Percentiles rank a stretch among this genome's conserved stretches.
Evolutionary conservation across 2,329 filamentous ascomycete genomes (phyloP).

Genomic region (Ophiognomonia clavigignenti-juglandacearum): DNA sequence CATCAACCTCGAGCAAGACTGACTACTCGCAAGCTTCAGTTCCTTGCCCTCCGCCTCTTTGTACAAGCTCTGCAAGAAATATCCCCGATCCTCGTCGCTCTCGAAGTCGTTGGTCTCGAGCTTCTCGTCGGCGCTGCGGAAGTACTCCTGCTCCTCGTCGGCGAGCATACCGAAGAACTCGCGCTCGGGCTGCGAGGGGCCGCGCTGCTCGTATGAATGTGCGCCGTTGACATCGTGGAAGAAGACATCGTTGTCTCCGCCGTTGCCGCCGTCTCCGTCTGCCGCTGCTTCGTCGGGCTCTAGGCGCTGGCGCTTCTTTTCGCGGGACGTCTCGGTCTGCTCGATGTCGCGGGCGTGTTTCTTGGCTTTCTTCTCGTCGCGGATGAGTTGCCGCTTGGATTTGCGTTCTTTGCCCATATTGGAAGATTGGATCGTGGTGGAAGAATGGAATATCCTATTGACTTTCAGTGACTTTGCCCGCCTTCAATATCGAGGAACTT

Average conservation of each 20-base stretch:
- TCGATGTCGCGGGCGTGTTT: conserved; percentile 25
- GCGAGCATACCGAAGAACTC: conserved; percentile 92
- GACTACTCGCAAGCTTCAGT: conserved; percentile 90
- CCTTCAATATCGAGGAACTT: background rate
- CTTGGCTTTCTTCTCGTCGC: conserved; percentile 33
- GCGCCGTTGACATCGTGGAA: conserved; percentile 1
- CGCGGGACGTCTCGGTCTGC: conserved; percentile 21
- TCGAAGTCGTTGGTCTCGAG: conserved; percentile 87
- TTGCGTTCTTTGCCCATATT: conserved; percentile 30
- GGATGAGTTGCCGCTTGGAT: conserved; percentile 31
- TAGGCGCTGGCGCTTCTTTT: conserved; percentile 23
- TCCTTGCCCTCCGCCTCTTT: conserved; percentile 87
- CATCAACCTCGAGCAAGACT: conserved; percentile 90
- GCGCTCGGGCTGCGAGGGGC: conserved; percentile 40
- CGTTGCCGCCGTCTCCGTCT: conserved; percentile 11
- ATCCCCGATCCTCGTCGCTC: conserved; percentile 63
- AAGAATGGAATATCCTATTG: background rate
- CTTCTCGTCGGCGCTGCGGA: conserved; percentile 81
- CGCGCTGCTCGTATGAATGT: background rate
- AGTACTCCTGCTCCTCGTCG: conserved; percentile 93
- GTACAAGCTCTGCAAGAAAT: conserved; percentile 79
- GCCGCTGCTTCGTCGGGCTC: conserved; percentile 11
- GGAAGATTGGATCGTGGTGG: background rate
- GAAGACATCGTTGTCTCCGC: conserved; percentile 2
- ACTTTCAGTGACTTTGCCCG: background rate